Base-by-base conservation (phyloP, 2,329 filamentous ascomycete species). In the Xenoacremonium recifei region DNA sequence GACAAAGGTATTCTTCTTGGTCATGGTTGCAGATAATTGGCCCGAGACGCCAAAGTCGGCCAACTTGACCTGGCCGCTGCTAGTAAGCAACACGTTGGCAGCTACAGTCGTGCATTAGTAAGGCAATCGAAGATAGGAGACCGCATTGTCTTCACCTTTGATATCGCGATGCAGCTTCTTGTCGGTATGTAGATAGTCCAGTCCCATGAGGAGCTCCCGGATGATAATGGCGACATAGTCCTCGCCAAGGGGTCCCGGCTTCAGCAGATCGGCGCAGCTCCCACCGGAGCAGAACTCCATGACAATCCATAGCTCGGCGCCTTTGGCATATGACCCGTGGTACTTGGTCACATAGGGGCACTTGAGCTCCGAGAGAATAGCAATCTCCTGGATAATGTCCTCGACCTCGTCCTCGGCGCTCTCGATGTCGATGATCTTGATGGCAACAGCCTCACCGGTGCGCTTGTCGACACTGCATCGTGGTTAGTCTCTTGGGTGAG, bases 241-340 rank as follows among this genome's bases (percentile, higher is more conserved):
- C 69, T 99, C 93, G 16, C 85, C 82, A 47, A 99, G 92, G 30
- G 85, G 70, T 18, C 93, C 93, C 0, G 93, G 90, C 70, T 95
- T 95, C 85, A 99, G 87, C 48, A 99, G 72, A 63, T 97, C 93
- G 35, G 89, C 90, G 62, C 93, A 97, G 68, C 92, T 97, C 4
- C 93, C 93, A 17, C 93, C 93, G 2, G 92, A 91, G 68, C 93
- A 99, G 61, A 93, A 99, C 67, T 99, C 93, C 93, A 99, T 99
- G 65, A 97, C 90, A 57, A 99, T 99, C 93, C 93, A 99, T 58
- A 99, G 72, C 70, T 97, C 89, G 3, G 91, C 93, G 18, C 92
- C 93, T 61, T 96, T 96, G 55, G 96, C 82, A 62, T 93, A 97
- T 42, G 92, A 96, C 53, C 93, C 93, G 70, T 96, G 90, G 73